Evolutionary conservation across 345 rosid genomes (phyloP), one percentile per base, ranked within the genome.

Genomic region (Eucalyptus lansdowneana): DNA sequence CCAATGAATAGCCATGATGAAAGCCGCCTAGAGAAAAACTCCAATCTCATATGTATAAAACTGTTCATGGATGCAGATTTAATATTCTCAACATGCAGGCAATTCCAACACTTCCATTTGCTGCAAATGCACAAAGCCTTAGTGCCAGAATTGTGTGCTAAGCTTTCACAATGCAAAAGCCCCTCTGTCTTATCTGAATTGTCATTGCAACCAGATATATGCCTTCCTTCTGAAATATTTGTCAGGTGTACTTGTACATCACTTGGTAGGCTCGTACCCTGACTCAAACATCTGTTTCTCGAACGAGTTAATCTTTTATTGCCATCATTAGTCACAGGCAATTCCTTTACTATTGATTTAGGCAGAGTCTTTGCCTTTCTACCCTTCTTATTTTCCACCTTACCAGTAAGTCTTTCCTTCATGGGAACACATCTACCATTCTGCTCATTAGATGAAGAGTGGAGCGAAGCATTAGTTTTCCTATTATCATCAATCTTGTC

Each of bases 231-330:
- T n/a, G 90, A 88, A 42, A 86, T 89, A 85, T 93, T 92, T 65
- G 89, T 56, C 87, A 58, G 80, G 88, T 89, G 88, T 87, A 87
- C 87, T 91, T 87, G 92, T 53, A 87, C 90, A 88, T 93, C 91
- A 83, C 31, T 54, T 17, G 89, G 89, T 89, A 88, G 27, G 87
- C 86, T 91, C 34, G 86, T 89, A 89, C 88, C 89, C 88, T 95
- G 94, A 88, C 90, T 94, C 89, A 92, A 92, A 90, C 94, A 94
- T 87, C 94, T 94, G 87, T 88, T 91, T 93, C 91, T 95, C n/a
- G 99, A 97, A 69, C 98, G 96, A 88, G 99, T 97, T 90, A 95
- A 31, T 90, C 99, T 97, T 76, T 91, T 91, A 89, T 86, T 91
- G 85, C 29, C 91, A 90, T 91, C 96, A 86, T 91, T 50, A 89